phyloP scores from a whole-genome alignment of 2,329 filamentous ascomycete species.

The Calonectria ilicicola region DNA sequence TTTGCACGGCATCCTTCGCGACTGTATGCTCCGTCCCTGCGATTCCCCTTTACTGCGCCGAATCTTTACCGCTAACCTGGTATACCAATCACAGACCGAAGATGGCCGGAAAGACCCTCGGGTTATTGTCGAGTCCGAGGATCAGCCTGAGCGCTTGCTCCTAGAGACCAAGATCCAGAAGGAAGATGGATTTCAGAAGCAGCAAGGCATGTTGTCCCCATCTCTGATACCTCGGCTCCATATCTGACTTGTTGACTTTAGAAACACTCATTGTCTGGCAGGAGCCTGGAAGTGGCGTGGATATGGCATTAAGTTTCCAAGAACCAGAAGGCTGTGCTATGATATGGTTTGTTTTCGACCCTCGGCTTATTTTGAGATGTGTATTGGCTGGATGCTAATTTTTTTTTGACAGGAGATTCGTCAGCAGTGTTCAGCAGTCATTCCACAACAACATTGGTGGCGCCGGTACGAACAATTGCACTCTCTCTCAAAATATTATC shows the following conservation, averaged over 20 bases:
- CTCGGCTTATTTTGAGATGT: background rate
- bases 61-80: conserved; percentile 41
- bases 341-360: conserved; percentile 77
- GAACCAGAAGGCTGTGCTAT: conserved; percentile 93
- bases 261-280: conserved; percentile 99
- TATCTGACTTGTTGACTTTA: conserved; percentile 54
- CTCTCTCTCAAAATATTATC: background rate
- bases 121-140: conserved; percentile 93
- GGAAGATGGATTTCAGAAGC: conserved; percentile 97
- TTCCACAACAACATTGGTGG: conserved; percentile 70
- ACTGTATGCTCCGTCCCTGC: conserved; percentile 68
- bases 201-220: conserved; percentile 77
- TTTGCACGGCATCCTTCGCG: conserved; percentile 84
- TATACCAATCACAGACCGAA: conserved; percentile 57
- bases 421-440: conserved; percentile 85
- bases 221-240: conserved; percentile 24
- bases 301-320: conserved; percentile 99
- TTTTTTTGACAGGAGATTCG: conserved; percentile 79
- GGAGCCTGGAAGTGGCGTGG: conserved; percentile 82
- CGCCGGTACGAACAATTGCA: conserved; percentile 64
- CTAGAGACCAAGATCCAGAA: conserved; percentile 91
- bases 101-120: conserved; percentile 82
- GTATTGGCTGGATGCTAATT: conserved; percentile 33
- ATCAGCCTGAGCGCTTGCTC: conserved; percentile 84
- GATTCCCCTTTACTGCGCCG: conserved; percentile 23